Evolutionary conservation across 2,329 filamentous ascomycete species (phyloP).

Genomic region (Colletotrichum limetticola): DNA sequence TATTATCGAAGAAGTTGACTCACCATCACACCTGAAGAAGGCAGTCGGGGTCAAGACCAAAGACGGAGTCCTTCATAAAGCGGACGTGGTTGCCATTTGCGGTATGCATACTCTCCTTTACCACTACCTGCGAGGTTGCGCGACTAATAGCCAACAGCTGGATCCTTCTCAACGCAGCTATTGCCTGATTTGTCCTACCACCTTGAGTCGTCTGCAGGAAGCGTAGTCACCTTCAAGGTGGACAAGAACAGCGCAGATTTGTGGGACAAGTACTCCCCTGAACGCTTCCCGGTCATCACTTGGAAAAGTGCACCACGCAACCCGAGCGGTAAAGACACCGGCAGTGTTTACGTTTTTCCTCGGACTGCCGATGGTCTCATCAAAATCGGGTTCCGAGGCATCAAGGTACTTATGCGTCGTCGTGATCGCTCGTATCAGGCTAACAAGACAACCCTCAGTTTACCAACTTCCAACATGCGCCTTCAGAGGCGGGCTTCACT

Average conservation of each 20-base stretch:
- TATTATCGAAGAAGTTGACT: conserved; percentile 35
- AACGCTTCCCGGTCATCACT: conserved; percentile 45
- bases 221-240: conserved; percentile 36
- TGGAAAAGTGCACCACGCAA: conserved; percentile 45
- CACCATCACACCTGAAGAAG: conserved; percentile 28
- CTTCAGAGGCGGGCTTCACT: conserved; percentile 40
- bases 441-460: conserved; percentile 42
- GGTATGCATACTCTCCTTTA: conserved; percentile 40
- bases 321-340: conserved; percentile 41
- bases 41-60: conserved; percentile 51
- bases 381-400: conserved; percentile 44
- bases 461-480: conserved; percentile 45
- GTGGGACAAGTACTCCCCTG: conserved; percentile 47
- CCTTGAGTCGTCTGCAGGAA: conserved; percentile 38
- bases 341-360: conserved; percentile 43
- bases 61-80: conserved; percentile 47
- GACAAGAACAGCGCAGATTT: conserved; percentile 37
- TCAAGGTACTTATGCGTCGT: conserved; percentile 48
- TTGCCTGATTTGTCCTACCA: conserved; percentile 37
- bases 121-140: neutral
- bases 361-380: conserved; percentile 39
- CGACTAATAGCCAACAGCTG: conserved; percentile 36
- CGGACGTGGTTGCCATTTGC: conserved; percentile 50
- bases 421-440: conserved; percentile 42
- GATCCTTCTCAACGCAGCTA: conserved; percentile 45